A percentile compares a stretch with the other conserved stretches of the same genome.
These are phyloP conservation scores for Gloeostereum incarnatum DNA, from an alignment of 768 basidiomycete genomes.

Conservation along the genomic window DNA sequence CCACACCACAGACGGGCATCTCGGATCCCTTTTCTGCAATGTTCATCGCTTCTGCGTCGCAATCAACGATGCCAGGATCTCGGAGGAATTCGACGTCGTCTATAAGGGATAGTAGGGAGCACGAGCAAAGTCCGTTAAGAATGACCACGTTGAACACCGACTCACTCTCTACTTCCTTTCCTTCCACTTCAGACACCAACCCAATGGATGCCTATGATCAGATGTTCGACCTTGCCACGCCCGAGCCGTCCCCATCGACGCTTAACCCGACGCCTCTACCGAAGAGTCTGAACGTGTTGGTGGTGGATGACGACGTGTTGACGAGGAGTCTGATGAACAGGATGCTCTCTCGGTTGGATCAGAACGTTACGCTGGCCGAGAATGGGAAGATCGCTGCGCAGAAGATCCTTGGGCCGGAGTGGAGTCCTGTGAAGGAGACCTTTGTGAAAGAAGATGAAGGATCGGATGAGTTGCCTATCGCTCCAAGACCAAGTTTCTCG, in stretches of 20 bases:
- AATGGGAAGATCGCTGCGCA: slow-evolving; percentile 58
- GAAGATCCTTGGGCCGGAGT: slow-evolving; percentile 30
- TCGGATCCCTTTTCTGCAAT: too few relatives aligned
- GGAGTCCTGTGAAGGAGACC: slow-evolving; percentile 4
- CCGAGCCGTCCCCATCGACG: slow-evolving; percentile 5
- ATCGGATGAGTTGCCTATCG: neutral
- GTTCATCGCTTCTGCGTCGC: too few relatives aligned
- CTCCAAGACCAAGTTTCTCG: neutral
- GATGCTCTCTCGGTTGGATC: slow-evolving; percentile 55
- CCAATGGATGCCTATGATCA: neutral
- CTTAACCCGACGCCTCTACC: slow-evolving; percentile 3
- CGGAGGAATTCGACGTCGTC: too few relatives aligned
- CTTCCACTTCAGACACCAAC: neutral
- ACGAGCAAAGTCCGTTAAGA: slow-evolving; percentile 3
- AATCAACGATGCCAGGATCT: too few relatives aligned
- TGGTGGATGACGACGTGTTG: slow-evolving; percentile 59
- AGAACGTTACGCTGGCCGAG: slow-evolving; percentile 51
- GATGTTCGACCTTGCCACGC: neutral
- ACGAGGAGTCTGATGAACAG: slow-evolving; percentile 59
- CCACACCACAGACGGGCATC: too few relatives aligned
- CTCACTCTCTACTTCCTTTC: neutral
- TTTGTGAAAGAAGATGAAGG: neutral
- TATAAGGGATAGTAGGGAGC: too few relatives aligned
- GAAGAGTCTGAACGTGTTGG: slow-evolving; percentile 34
- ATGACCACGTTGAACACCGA: neutral